Base-by-base conservation (phyloP, 1,284 basidiomycete genomes). In the Peniophora sp. region DNA sequence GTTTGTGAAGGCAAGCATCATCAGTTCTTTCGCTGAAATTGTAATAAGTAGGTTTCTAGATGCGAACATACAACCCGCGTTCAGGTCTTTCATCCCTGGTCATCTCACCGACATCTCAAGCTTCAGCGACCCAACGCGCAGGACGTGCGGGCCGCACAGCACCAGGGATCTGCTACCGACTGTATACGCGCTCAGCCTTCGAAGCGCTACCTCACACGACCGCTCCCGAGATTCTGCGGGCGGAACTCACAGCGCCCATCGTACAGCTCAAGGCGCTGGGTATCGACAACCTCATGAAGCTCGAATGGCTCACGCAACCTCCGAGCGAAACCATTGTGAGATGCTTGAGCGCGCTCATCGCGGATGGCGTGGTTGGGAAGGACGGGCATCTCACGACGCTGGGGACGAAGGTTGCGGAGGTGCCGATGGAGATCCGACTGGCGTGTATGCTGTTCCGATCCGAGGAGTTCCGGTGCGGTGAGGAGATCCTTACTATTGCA, bases 261-360 rank as follows among this genome's bases (percentile, higher is more conserved):
- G 71, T 99, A 14, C 93, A 97, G 64, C 78, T 99, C 49, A 98
- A 98, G 64, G 88, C 90, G 0, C 74, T 99, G 14, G 96, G 97
- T 5, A 89, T 97, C 47, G 90, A 98, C 57, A 93, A 99, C 66
- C 66, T 99, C n/a, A 87, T 89, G 83, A 89, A 85, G 62, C 97
- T 99, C 63, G 93, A 97, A 61, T 99, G 92, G 83, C 79, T 98
- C 47, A 86, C 87, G 19, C 75, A 87, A 0, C 96, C 96, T 17
- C 89, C 92, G 2, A 82, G 86, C n/a, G 87, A 91, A 64, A 87
- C 85, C 60, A 78, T 98, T 35, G 70, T 94, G 34, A 72, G 90
- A 34, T 92, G 91, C 6, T 68, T 99, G 39, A 93, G 97, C 63
- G 75, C 76, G 19, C 69, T 91, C 11, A 74, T 79, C 39, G 72